Evolutionary conservation across 2,329 filamentous ascomycete species (phyloP), one percentile per base, ranked within the genome.

Genomic region (Sporothrix brunneoviolacea): DNA sequence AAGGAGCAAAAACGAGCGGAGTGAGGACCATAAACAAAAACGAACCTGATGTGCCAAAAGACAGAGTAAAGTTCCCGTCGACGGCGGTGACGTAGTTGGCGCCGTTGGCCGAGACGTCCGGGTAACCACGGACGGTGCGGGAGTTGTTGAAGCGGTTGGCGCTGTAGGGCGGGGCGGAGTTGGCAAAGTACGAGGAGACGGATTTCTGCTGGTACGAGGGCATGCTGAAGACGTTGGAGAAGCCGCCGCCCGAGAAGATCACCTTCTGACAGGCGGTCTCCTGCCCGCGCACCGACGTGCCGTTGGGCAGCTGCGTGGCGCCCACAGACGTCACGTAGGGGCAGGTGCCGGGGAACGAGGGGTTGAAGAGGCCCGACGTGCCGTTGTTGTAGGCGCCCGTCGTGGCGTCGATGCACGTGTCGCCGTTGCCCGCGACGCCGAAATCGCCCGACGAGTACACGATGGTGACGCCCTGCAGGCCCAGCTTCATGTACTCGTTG

Each of bases 401-500:
- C 18, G 46, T 43, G 1, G 61, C 50, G 50, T 66, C 60, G 49
- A 70, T 65, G 57, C 69, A 72, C 27, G 54, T 45, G n/a, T 59
- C 59, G 40, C 60, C 56, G 54, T 69, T 68, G 39, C 69, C 67
- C 21, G 66, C 68, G 15, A 74, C 70, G 42, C 73, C 75, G 38
- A 65, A 69, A 59, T 77, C 74, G n/a, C 74, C 75, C 3, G 69
- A 72, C 1, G 74, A 72, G 56, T 73, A 76, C 30, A 79, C 53
- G 15, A 80, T 63, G 1, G 71, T 71, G 10, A 76, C 67, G 18
- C 75, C 76, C 58, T 71, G 70, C 33, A 79, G 68, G 16, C 72
- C 75, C 2, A 80, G 70, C 65, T 80, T 80, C 70, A 79, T 71
- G 61, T 75, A 79, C 65, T 79, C 75, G 50, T 68, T 63, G 59